These are phyloP conservation scores for Casaregolazyma suthepensis DNA, from an alignment of 1,139 yeast species.

Conservation along the genomic window DNA sequence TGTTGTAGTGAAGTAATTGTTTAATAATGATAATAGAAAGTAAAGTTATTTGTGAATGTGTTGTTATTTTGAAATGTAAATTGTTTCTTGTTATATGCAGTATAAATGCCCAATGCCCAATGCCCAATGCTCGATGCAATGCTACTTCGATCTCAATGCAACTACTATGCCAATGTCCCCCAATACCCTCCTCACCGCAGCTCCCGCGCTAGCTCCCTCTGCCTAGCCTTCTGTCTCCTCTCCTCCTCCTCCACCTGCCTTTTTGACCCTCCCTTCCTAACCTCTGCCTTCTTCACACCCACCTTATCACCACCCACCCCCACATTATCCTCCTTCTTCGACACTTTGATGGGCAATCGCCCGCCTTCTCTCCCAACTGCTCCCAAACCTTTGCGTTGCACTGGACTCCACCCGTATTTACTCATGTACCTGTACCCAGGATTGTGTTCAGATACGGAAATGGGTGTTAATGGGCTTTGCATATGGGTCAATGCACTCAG, in stretches of 20 bases:
- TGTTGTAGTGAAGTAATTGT: no score
- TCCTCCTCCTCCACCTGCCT: constrained; percentile 12
- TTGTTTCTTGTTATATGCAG: no score
- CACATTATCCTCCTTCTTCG: constrained; percentile 14
- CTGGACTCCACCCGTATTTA: constrained; percentile 24
- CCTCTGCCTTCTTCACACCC: constrained; percentile 1
- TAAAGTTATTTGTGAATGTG: no score
- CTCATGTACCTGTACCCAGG: constrained; percentile 20
- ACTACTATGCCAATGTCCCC: no score
- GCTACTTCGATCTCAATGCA: no score
- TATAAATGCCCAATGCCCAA: no score
- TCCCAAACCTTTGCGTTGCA: constrained; percentile 22
- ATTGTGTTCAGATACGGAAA: constrained; percentile 12
- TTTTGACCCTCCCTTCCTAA: constrained; percentile 11
- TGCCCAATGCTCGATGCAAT: no score
- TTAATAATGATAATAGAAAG: no score
- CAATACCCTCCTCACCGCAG: constrained; percentile 4
- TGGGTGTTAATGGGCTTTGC: constrained; percentile 13
- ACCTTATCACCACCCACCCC: constrained; percentile 20
- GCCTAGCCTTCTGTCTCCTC: constrained; percentile 12
- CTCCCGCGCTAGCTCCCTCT: constrained; percentile 15
- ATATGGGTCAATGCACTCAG: constrained; percentile 12
- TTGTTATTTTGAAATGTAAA: no score
- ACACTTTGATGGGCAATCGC: constrained; percentile 19
- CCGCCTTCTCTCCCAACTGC: constrained; percentile 22